A percentile compares a stretch with the other conserved stretches of the same genome.
Evolutionary conservation across 1,284 basidiomycete genomes (phyloP).

Genomic region (Volvariella volvacea): DNA sequence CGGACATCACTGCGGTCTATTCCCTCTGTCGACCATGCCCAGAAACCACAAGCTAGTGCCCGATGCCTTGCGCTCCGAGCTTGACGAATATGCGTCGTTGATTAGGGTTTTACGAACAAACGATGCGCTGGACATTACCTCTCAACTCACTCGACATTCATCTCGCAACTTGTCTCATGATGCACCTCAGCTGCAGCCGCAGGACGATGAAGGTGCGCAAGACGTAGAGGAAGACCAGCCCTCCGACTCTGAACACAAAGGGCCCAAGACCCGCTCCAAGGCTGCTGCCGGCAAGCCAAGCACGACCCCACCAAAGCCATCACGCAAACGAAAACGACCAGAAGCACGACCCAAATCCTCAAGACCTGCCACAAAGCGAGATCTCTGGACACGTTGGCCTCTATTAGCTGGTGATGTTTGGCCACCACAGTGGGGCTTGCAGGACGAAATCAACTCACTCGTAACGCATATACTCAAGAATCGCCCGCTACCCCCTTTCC

Average conservation of each 20-base stretch:
- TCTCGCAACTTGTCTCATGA: constrained; percentile 3
- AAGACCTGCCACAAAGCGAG: constrained; percentile 18
- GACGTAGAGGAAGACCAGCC: not conserved
- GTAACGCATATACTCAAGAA: constrained; percentile 22
- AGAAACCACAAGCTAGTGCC: constrained; percentile 42
- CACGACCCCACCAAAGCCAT: constrained; percentile 3
- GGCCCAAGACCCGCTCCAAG: not conserved
- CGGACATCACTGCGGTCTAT: not conserved
- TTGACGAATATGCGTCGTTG: constrained; percentile 57
- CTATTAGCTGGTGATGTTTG: constrained; percentile 48
- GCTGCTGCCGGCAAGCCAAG: not conserved
- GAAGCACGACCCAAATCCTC: not conserved
- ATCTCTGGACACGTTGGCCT: constrained; percentile 65
- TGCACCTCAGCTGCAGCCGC: constrained; percentile 3
- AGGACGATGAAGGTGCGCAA: constrained; percentile 5
- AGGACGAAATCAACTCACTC: constrained; percentile 49
- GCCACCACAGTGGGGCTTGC: constrained; percentile 51
- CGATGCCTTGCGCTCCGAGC: constrained; percentile 45
- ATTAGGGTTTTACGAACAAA: constrained; percentile 50
- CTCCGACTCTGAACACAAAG: not conserved
- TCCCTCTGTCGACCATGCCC: constrained; percentile 11
- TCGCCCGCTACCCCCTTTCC: constrained; percentile 10
- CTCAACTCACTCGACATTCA: constrained; percentile 27
- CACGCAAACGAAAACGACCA: constrained; percentile 10
- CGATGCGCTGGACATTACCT: constrained; percentile 45